These are phyloP conservation scores for Heritiera fomes DNA, from an alignment of 345 rosid species.

Conservation along the genomic window DNA sequence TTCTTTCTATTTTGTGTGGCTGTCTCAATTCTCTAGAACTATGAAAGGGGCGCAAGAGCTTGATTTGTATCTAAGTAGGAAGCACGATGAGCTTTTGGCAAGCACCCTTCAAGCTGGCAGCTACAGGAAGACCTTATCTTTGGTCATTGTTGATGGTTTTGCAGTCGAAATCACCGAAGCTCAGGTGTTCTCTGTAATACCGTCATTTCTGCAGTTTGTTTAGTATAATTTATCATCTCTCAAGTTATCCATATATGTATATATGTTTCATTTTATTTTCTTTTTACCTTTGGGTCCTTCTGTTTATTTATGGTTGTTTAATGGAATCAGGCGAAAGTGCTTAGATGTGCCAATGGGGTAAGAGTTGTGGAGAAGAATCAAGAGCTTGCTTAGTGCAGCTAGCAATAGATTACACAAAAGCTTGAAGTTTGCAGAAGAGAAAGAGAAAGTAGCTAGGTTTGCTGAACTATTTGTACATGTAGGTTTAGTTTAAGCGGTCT, in stretches of 20 bases:
- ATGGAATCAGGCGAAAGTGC: slow-evolving; percentile 52
- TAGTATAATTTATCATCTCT: not conserved
- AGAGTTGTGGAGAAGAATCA: slow-evolving; percentile 81
- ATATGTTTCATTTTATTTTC: too few species aligned
- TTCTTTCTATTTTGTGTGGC: too few species aligned
- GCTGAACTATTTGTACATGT: slow-evolving; percentile 1
- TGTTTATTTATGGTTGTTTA: not conserved
- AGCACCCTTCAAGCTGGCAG: slow-evolving; percentile 50
- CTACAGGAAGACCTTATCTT: slow-evolving; percentile 64
- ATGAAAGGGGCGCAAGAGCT: slow-evolving; percentile 56
- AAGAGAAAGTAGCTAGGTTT: not conserved
- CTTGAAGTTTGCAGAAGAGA: slow-evolving; percentile 6
- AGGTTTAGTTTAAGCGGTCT: not conserved
- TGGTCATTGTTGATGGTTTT: slow-evolving; percentile 79
- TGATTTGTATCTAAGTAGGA: slow-evolving; percentile 63
- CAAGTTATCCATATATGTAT: too few species aligned
- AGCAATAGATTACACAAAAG: not conserved
- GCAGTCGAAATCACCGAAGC: slow-evolving; percentile 70
- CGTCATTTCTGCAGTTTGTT: not conserved
- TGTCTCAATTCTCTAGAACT: slow-evolving; percentile 32
- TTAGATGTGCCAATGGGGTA: slow-evolving; percentile 72
- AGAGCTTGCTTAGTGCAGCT: slow-evolving; percentile 43
- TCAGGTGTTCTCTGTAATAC: slow-evolving; percentile 39
- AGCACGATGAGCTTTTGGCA: slow-evolving; percentile 66
- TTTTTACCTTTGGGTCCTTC: not conserved